A percentile compares a stretch with the other conserved stretches of the same genome.
Evolutionary conservation across 257 asterid species (phyloP).

Genomic region (Primulina huaijiensis): DNA sequence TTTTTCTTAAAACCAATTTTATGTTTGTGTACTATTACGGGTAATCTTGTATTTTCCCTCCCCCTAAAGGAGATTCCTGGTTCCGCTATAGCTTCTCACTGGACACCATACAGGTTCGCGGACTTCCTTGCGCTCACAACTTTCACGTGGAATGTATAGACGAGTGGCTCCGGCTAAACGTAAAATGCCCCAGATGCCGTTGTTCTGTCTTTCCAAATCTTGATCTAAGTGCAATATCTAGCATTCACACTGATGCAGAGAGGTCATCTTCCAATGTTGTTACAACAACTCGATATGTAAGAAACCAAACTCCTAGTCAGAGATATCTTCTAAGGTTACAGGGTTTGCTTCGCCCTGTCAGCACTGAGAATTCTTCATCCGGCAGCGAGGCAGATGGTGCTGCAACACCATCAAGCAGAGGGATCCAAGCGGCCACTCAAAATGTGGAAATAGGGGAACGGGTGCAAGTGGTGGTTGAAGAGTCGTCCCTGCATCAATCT

Average conservation of each 20-base stretch:
- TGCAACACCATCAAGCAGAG: constrained; percentile 34
- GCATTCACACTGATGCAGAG: constrained; percentile 63
- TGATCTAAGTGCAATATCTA: constrained; percentile 81
- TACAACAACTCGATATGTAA: constrained; percentile 58
- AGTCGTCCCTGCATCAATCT: constrained; percentile 31
- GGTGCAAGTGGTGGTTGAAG: constrained; percentile 53
- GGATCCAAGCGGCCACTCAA: constrained; percentile 25
- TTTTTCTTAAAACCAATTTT: not conserved
- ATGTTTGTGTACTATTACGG: too few species aligned
- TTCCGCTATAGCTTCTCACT: not conserved
- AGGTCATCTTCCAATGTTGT: constrained; percentile 44
- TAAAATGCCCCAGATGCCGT: constrained; percentile 95
- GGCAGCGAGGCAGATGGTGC: constrained; percentile 29
- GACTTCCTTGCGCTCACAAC: constrained; percentile 98
- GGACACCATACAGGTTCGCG: constrained; percentile 65
- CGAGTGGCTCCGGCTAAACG: constrained; percentile 90
- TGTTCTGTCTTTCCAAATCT: constrained; percentile 94
- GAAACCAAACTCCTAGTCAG: constrained; percentile 74
- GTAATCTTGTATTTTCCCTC: too few species aligned
- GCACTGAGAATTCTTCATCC: constrained; percentile 36
- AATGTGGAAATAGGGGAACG: constrained; percentile 29
- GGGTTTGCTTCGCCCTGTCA: constrained; percentile 66
- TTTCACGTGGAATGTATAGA: constrained; percentile 97
- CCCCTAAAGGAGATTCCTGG: not conserved
- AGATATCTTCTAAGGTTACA: constrained; percentile 76